phyloP scores from a whole-genome alignment of 495 filamentous ascomycete genomes.

The Penicillium chermesinum region DNA sequence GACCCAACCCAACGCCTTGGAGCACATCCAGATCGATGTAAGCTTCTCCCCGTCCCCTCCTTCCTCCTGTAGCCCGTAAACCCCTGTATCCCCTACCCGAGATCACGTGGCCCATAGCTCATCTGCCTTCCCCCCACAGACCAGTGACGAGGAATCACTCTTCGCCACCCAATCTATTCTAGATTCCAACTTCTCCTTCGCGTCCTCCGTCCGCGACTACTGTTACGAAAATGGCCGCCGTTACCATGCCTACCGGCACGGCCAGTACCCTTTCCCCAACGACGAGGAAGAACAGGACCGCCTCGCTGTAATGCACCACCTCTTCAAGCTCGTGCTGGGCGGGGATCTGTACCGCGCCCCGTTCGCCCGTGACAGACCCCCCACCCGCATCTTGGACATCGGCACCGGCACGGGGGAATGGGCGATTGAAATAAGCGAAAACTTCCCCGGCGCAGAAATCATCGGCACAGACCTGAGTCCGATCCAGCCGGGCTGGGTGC shows the following conservation, averaged over 20 bases:
- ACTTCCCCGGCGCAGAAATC: conserved; percentile 50
- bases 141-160: conserved; percentile 39
- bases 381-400: conserved; percentile 38
- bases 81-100: background rate
- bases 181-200: conserved; percentile 40
- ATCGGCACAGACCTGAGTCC: conserved; percentile 61
- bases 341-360: conserved; percentile 52
- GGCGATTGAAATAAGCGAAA: conserved; percentile 59
- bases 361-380: conserved; percentile 22
- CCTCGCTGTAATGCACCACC: conserved; percentile 61
- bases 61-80: no score
- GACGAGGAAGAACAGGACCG: conserved; percentile 60
- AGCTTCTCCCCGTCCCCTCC: conserved; percentile 6
- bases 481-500: conserved; percentile 47
- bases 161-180: conserved; percentile 33
- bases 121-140: conserved; percentile 15
- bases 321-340: conserved; percentile 46
- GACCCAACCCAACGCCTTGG: conserved; percentile 31
- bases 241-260: conserved; percentile 53
- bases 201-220: conserved; percentile 45
- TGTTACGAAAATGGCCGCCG: conserved; percentile 57
- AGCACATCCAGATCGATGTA: conserved; percentile 40
- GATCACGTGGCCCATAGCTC: background rate
- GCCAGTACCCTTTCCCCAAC: conserved; percentile 57
- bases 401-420: conserved; percentile 58